Evolutionary conservation across 768 basidiomycete genomes (phyloP).

Genomic region (Scleroderma citrinum): DNA sequence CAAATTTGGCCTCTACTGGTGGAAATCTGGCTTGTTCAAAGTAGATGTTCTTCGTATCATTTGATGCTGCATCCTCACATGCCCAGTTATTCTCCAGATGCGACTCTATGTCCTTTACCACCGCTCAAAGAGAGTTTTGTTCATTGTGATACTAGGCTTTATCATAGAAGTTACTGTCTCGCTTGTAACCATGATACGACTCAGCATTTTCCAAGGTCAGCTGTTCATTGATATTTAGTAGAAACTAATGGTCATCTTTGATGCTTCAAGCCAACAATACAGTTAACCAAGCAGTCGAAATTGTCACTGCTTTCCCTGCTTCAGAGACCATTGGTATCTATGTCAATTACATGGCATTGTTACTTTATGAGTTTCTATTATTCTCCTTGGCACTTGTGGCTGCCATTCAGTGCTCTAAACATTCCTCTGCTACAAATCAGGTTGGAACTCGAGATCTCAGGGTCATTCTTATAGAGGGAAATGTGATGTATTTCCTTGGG

Average conservation of each 20-base stretch:
- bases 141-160: background rate
- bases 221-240: background rate
- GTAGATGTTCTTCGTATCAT: background rate
- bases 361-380: background rate
- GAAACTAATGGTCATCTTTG: background rate
- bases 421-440: background rate
- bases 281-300: no score
- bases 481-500: background rate
- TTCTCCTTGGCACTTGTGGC: background rate
- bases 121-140: background rate
- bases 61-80: background rate
- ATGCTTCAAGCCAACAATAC: background rate
- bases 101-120: background rate
- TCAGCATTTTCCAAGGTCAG: no score
- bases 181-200: no score
- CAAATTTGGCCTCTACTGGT: background rate
- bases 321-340: background rate
- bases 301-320: no score
- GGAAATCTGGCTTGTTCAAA: background rate
- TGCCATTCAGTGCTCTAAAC: background rate
- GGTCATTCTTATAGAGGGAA: background rate
- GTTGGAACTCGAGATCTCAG: background rate
- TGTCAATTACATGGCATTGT: background rate
- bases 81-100: background rate
- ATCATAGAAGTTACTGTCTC: no score